Evolutionary conservation across 1,139 yeast species (phyloP).

Genomic region (Pichia norvegensis): DNA sequence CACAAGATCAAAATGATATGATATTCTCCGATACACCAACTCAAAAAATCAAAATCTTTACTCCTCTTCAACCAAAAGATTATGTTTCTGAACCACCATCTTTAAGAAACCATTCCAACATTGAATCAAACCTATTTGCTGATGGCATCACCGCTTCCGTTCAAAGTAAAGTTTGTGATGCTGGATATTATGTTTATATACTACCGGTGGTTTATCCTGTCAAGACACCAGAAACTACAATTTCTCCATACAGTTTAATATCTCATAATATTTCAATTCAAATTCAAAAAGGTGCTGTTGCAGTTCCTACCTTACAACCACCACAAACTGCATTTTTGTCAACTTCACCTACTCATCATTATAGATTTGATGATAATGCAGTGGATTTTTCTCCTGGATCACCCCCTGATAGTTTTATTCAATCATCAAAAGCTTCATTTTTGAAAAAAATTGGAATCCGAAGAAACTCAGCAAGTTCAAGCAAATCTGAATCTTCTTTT

Average conservation of each 20-base stretch:
- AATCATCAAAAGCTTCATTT: constrained; percentile 12
- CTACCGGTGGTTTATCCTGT: constrained; percentile 66
- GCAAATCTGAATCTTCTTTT: not conserved
- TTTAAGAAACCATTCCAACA: constrained; percentile 5
- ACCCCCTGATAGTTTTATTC: not conserved
- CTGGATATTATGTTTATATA: constrained; percentile 77
- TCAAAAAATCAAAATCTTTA: constrained; percentile 21
- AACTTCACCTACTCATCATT: constrained; percentile 25
- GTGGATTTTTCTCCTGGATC: constrained; percentile 1
- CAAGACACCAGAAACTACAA: constrained; percentile 62
- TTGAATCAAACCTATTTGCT: constrained; percentile 15
- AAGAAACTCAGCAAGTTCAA: constrained; percentile 8
- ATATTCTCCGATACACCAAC: constrained; percentile 20
- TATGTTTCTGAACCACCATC: constrained; percentile 19
- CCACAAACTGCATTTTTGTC: constrained; percentile 28
- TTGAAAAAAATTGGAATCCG: constrained; percentile 21
- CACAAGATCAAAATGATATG: constrained; percentile 9
- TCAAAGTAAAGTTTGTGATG: constrained; percentile 30
- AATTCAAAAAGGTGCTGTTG: constrained; percentile 21
- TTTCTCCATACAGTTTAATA: constrained; percentile 46
- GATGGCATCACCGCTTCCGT: constrained; percentile 2
- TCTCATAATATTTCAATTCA: constrained; percentile 30
- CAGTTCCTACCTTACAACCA: constrained; percentile 22
- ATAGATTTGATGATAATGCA: constrained; percentile 17
- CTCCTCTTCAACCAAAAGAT: constrained; percentile 19